Percentiles rank a stretch among this genome's conserved stretches.
phyloP scores from a whole-genome alignment of 2,329 filamentous ascomycete genomes.

The Coniochaeta sp. region DNA sequence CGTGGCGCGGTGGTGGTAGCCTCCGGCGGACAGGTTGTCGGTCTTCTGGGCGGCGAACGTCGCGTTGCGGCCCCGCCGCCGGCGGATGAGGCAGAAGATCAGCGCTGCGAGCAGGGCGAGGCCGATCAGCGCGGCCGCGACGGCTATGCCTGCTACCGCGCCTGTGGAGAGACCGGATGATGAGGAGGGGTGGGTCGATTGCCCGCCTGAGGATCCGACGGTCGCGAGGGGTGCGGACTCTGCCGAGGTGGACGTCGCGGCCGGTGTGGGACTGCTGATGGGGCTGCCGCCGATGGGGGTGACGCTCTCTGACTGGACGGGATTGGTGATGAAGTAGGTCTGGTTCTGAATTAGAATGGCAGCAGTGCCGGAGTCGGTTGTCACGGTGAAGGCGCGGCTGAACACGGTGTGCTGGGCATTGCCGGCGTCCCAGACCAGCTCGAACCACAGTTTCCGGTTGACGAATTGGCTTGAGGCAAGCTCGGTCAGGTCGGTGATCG shows the following conservation, averaged over 20 bases:
- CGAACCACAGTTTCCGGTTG: constrained; percentile 6
- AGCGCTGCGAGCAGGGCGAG: constrained; percentile 31
- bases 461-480: background rate
- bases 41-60: background rate
- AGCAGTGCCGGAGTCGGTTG: background rate
- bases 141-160: constrained; percentile 39
- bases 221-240: background rate
- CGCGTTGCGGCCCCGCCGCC: constrained; percentile 26
- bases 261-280: background rate
- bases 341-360: background rate
- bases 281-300: background rate
- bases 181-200: background rate
- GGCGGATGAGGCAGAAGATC: constrained; percentile 35
- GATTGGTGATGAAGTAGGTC: background rate
- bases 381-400: constrained; percentile 11
- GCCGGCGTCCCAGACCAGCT: constrained; percentile 7
- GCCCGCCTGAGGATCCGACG: background rate
- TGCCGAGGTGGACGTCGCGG: background rate
- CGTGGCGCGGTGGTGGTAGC: constrained; percentile 13
- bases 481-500: background rate
- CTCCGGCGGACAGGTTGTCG: constrained; percentile 8
- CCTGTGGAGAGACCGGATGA: constrained; percentile 27
- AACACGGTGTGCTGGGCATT: constrained; percentile 3
- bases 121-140: constrained; percentile 29
- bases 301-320: background rate